Conservation (phyloP, 2,329 filamentous ascomycete species). For the Ascochyta fabae region DNA sequence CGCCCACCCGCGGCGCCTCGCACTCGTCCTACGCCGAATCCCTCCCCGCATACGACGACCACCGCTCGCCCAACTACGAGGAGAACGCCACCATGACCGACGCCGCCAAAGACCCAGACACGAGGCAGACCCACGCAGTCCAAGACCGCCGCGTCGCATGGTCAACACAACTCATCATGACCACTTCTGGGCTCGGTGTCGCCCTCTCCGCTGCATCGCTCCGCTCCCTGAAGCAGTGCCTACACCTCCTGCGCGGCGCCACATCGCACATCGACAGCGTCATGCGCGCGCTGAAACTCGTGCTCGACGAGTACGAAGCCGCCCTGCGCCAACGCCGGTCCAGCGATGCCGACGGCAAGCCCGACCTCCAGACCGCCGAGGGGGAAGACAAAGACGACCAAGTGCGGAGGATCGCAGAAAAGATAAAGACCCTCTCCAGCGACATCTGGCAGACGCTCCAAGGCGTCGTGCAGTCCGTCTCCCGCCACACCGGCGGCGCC, state of each 20-base stretch:
- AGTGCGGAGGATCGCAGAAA: conserved; percentile 71
- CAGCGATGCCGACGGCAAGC: conserved; percentile 29
- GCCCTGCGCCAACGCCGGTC: conserved; percentile 42
- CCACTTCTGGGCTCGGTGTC: conserved; percentile 87
- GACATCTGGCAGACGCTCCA: conserved; percentile 66
- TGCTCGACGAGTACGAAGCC: conserved; percentile 81
- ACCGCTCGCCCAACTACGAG: conserved; percentile 76
- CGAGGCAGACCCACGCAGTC: conserved; percentile 25
- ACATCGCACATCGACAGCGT: conserved; percentile 81
- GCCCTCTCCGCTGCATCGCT: conserved; percentile 91
- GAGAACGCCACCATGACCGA: conserved; percentile 55
- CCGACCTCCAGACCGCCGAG: conserved; percentile 19
- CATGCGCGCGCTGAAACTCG: conserved; percentile 74
- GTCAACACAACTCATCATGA: conserved; percentile 86
- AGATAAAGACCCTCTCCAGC: conserved; percentile 69
- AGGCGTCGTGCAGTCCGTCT: conserved; percentile 82
- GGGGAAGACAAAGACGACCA: conserved; percentile 43
- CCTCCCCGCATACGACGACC: conserved; percentile 83
- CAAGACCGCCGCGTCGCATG: conserved; percentile 60
- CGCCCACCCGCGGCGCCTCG: conserved; percentile 60
- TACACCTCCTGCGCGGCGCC: conserved; percentile 79
- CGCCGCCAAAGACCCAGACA: conserved; percentile 28
- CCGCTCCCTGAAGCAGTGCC: conserved; percentile 81
- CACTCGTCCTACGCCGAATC: conserved; percentile 74
- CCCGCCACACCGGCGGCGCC: conserved; percentile 87